Conservation (phyloP, 345 rosid species). For the Brassica incana region DNA sequence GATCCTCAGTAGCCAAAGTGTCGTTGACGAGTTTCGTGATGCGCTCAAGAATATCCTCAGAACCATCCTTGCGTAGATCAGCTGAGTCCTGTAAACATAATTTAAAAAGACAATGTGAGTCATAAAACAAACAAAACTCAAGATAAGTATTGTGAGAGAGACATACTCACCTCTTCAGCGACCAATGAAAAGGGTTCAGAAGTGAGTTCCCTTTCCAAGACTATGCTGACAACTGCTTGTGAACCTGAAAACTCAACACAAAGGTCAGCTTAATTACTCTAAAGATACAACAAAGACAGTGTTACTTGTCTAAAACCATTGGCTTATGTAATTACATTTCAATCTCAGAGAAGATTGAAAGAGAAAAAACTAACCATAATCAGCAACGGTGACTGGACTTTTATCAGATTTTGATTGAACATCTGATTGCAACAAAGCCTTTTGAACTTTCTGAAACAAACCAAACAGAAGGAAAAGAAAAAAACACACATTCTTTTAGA, state of each 20-base stretch:
- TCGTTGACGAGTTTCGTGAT: constrained; percentile 83
- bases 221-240: constrained; percentile 83
- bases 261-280: not conserved
- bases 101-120: constrained; percentile 22
- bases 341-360: not conserved
- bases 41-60: constrained; percentile 61
- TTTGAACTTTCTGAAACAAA: constrained; percentile 78
- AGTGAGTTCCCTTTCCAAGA: constrained; percentile 70
- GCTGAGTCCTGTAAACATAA: constrained; percentile 62
- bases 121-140: not conserved
- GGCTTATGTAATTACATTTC: not conserved
- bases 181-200: constrained; percentile 76
- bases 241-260: constrained; percentile 58
- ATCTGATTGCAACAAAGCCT: constrained; percentile 76
- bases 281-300: not conserved
- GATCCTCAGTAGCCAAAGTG: constrained; percentile 63
- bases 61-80: constrained; percentile 69
- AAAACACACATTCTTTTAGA: not conserved
- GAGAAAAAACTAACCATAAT: constrained; percentile 62
- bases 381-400: constrained; percentile 98
- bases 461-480: constrained; percentile 47
- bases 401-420: constrained; percentile 83
- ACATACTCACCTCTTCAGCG: constrained; percentile 80
- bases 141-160: constrained; percentile 10
- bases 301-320: not conserved